Base-by-base conservation (phyloP, 1,139 yeast genomes). In the Debaryomyces coudertii region DNA sequence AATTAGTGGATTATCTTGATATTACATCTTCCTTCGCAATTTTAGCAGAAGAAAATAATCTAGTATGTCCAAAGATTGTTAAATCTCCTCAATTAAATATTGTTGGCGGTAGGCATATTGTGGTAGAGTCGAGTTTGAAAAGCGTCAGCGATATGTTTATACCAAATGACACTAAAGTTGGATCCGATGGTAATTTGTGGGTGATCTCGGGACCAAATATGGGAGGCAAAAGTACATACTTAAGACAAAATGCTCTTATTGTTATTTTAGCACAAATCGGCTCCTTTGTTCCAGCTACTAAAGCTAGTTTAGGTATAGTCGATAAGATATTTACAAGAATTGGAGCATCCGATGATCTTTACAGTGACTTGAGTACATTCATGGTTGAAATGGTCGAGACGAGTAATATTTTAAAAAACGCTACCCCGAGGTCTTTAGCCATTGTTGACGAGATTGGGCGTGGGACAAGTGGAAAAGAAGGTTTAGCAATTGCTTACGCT, bases 361-460 rank as follows among this genome's bases (percentile, higher is more conserved):
- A 77, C 60, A 82, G 89, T 48, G 95, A 92, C 53, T 77, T 90
- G 65, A 88, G 96, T 52, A 92, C 99, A 0, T 93, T 93, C 58
- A 90, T 93, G 98, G 96, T 92, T 12, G 98, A 93, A 57, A 92
- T 93, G 98, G 80, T 89, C n/a, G 99, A 93, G 60, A 89, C 97
- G 0, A 85, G 96, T 22, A 77, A 80, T 51, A 90, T 93, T 31
- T 66, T 93, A 45, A 75, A 79, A 40, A 81, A 87, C 49, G 95
- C 98, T 1, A 90, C 98, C 0, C 60, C 74, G 0, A 66, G 76
- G 36, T 90, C 98, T 0, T 66, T 93, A 51, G 97, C 97, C 0
- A 87, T 93, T 27, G 80, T 93, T 39, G 99, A 93, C 66, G 99
- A 93, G 57, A 85, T 93, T n/a, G 99, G 99, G 0, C 74, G 99